Percentiles rank a stretch among this genome's conserved stretches.
Conservation (phyloP, 805 yeast genomes). For the Candida mattraensis region DNA sequence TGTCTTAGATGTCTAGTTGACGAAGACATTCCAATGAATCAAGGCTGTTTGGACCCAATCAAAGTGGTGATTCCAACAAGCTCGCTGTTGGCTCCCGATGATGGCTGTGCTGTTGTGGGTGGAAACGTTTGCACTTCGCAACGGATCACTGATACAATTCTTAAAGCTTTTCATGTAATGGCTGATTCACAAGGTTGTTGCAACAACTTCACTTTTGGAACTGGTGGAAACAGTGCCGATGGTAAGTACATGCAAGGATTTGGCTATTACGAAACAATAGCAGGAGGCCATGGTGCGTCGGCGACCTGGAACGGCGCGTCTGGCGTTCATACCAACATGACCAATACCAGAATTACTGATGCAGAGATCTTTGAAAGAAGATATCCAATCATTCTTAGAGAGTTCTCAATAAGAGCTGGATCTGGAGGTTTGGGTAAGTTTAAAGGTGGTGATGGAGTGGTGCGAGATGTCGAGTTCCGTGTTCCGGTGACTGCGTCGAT, state of each 20-base stretch:
- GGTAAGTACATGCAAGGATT: constrained; percentile 61
- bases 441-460: constrained; percentile 83
- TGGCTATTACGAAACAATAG: constrained; percentile 92
- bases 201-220: constrained; percentile 91
- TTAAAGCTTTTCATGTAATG: constrained; percentile 83
- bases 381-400: constrained; percentile 76
- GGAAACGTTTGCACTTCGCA: constrained; percentile 96
- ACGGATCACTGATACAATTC: constrained; percentile 83
- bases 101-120: constrained; percentile 90
- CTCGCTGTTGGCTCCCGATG: constrained; percentile 69
- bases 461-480: constrained; percentile 81
- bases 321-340: constrained; percentile 94
- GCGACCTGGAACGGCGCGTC: constrained; percentile 81
- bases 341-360: constrained; percentile 91
- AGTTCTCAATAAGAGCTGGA: constrained; percentile 64
- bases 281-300: constrained; percentile 93
- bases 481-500: constrained; percentile 74
- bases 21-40: constrained; percentile 88
- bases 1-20: constrained; percentile 82
- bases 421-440: constrained; percentile 81
- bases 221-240: constrained; percentile 57
- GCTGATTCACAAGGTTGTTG: constrained; percentile 97
- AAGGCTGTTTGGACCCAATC: constrained; percentile 86
- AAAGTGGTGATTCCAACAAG: constrained; percentile 62
- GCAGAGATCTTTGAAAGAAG: constrained; percentile 86